Percentiles rank a stretch among this genome's conserved stretches.
These are phyloP conservation scores for Aureobasidium lini DNA, from an alignment of 2,329 filamentous ascomycete species.

Conservation along the genomic window DNA sequence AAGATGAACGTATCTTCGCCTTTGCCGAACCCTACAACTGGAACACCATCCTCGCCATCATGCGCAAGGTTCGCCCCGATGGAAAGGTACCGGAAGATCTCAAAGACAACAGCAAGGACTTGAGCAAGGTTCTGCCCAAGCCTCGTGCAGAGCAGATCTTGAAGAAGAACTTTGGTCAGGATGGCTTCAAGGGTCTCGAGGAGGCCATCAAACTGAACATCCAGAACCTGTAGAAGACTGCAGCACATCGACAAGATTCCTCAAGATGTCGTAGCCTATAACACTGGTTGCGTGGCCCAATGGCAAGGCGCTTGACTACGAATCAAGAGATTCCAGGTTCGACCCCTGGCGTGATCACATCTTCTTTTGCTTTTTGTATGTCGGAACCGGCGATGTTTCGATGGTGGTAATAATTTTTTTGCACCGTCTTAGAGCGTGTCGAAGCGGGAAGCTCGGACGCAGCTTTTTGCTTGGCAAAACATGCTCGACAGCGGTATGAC, in stretches of 20 bases:
- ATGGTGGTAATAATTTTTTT: not conserved
- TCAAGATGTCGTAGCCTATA: not conserved
- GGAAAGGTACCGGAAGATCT: slow-evolving; percentile 27
- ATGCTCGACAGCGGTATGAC: too few species aligned
- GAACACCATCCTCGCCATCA: slow-evolving; percentile 32
- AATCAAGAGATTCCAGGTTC: slow-evolving; percentile 22
- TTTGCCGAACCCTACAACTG: slow-evolving; percentile 40
- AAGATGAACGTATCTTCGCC: slow-evolving; percentile 44
- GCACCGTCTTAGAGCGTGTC: not conserved
- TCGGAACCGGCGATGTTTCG: not conserved
- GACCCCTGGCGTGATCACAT: slow-evolving; percentile 14
- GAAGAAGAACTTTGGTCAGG: slow-evolving; percentile 21
- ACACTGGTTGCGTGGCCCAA: slow-evolving; percentile 39
- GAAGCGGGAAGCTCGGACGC: not conserved
- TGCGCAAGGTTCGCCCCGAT: slow-evolving; percentile 30
- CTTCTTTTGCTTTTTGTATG: not conserved
- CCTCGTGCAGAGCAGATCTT: slow-evolving; percentile 24
- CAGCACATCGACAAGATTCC: not conserved
- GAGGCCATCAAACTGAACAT: slow-evolving; percentile 18
- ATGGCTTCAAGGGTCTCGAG: slow-evolving; percentile 25
- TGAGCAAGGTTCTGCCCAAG: slow-evolving; percentile 11
- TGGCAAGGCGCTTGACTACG: slow-evolving; percentile 53
- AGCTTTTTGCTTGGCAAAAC: too few species aligned
- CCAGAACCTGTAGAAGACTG: slow-evolving; percentile 6
- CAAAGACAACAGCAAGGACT: slow-evolving; percentile 20